A percentile compares a stretch with the other conserved stretches of the same genome.
phyloP scores from a whole-genome alignment of 441 rosid genomes.

The Euphorbia schlechtendalii region DNA sequence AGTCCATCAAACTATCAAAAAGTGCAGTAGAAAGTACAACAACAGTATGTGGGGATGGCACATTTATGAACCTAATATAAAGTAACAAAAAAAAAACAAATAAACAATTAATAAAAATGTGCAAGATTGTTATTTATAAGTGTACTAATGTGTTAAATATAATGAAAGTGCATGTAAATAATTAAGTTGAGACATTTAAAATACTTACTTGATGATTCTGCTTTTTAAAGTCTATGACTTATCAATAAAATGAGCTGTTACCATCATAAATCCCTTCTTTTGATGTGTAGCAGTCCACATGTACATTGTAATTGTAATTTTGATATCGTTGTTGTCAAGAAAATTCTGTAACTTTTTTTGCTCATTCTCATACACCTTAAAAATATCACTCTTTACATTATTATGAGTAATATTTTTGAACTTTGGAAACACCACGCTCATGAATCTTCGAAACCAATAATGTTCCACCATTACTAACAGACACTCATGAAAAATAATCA shows the following conservation, averaged over 20 bases:
- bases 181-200: not conserved
- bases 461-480: too few species aligned
- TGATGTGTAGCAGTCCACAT: slow-evolving; percentile 10
- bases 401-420: too few species aligned
- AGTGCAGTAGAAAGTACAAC: not conserved
- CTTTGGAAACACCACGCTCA: too few species aligned
- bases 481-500: too few species aligned
- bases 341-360: too few species aligned
- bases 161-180: too few species aligned
- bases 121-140: not conserved
- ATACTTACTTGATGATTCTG: not conserved
- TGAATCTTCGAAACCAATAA: too few species aligned
- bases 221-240: not conserved
- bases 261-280: slow-evolving; percentile 11
- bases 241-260: slow-evolving; percentile 7
- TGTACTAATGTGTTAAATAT: not conserved
- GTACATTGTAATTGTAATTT: slow-evolving; percentile 5
- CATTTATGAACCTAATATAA: slow-evolving; percentile 4
- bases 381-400: too few species aligned
- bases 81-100: not conserved
- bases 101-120: not conserved
- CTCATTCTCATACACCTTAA: too few species aligned
- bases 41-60: slow-evolving; percentile 2
- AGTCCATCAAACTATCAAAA: slow-evolving; percentile 1
- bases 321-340: not conserved